Conservation (phyloP, 768 basidiomycete genomes). For the Chiua virens region DNA sequence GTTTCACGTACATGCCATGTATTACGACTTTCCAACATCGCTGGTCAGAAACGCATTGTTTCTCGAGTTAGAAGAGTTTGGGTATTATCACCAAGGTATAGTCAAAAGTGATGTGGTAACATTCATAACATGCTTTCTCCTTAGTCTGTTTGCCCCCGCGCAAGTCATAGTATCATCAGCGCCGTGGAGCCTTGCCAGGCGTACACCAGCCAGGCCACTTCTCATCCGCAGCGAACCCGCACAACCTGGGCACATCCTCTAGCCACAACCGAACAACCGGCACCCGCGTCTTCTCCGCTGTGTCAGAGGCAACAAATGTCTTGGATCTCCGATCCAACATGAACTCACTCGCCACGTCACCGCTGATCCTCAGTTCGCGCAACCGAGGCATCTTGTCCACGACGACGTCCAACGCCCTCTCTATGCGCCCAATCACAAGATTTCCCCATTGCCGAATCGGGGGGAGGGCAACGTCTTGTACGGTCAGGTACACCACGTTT, state of each 20-base stretch:
- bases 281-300: background rate
- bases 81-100: background rate
- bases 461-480: slow-evolving; percentile 21
- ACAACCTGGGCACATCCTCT: slow-evolving; percentile 21
- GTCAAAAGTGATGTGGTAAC: background rate
- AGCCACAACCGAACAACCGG: slow-evolving; percentile 18
- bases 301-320: slow-evolving; percentile 8
- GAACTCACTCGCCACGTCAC: slow-evolving; percentile 25
- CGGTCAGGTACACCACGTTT: slow-evolving; percentile 10
- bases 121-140: no score
- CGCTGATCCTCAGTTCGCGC: slow-evolving; percentile 16
- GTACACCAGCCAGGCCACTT: slow-evolving; percentile 25
- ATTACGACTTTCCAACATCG: background rate
- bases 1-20: slow-evolving; percentile 4
- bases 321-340: slow-evolving; percentile 23
- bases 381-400: slow-evolving; percentile 20
- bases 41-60: background rate
- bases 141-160: no score
- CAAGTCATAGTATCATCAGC: background rate
- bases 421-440: slow-evolving; percentile 16
- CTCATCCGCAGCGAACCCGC: slow-evolving; percentile 17
- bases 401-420: slow-evolving; percentile 18
- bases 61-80: background rate
- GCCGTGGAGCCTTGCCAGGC: slow-evolving; percentile 2
- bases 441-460: slow-evolving; percentile 15